phyloP scores from a whole-genome alignment of 1,139 yeast species.

The Protomyces macrosporus region DNA sequence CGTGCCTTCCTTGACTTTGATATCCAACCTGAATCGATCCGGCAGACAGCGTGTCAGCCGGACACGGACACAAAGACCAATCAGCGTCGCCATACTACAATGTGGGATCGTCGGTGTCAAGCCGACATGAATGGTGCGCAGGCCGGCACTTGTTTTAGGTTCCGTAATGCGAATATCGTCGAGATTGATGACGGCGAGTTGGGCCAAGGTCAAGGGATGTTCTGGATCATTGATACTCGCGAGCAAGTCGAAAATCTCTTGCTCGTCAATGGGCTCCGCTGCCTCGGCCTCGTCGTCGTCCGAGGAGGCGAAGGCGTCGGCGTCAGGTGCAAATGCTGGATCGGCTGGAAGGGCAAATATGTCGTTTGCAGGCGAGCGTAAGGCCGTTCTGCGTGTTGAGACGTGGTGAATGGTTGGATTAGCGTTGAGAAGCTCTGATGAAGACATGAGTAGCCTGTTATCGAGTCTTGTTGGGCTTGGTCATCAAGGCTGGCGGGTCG shows the following conservation, averaged over 20 bases:
- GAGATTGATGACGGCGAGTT: constrained; percentile 85
- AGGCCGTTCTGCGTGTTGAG: not conserved
- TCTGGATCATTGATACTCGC: constrained; percentile 94
- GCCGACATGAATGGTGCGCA: constrained; percentile 59
- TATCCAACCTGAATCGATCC: constrained; percentile 71
- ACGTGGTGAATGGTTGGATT: constrained; percentile 24
- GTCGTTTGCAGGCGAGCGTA: not conserved
- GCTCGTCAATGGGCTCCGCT: constrained; percentile 69
- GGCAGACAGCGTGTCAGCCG: constrained; percentile 85
- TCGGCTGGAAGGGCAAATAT: not conserved
- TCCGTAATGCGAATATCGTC: constrained; percentile 68
- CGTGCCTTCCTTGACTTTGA: constrained; percentile 80
- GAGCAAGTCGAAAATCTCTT: constrained; percentile 68
- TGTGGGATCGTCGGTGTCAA: constrained; percentile 98
- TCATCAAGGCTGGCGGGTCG: not conserved
- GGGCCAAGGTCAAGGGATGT: constrained; percentile 92
- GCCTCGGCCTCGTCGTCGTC: constrained; percentile 39
- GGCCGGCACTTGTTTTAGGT: constrained; percentile 35
- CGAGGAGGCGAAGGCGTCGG: constrained; percentile 27
- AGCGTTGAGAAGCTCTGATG: constrained; percentile 16
- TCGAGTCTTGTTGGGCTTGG: not conserved
- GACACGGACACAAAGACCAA: constrained; percentile 91
- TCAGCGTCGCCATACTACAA: constrained; percentile 90
- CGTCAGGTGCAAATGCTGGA: not conserved
- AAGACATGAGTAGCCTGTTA: not conserved